Conservation (phyloP, 371 early-diverging fungal species). For the Basidiobolus meristosporus region DNA sequence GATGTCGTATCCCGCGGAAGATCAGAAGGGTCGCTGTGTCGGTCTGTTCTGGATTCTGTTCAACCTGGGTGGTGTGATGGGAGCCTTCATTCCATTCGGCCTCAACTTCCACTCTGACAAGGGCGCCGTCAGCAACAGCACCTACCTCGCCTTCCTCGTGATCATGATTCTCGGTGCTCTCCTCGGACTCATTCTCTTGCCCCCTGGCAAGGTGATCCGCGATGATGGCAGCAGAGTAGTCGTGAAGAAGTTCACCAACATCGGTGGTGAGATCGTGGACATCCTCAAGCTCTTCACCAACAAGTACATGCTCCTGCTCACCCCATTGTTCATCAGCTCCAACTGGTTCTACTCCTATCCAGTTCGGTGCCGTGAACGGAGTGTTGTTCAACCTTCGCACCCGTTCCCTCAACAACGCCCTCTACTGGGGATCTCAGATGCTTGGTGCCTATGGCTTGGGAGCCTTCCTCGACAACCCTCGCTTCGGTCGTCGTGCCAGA, state of each 20-base stretch:
- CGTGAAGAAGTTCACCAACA: conserved; percentile 20
- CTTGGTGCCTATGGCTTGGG: conserved; percentile 28
- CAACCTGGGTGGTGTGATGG: conserved; percentile 45
- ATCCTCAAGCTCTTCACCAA: conserved; percentile 42
- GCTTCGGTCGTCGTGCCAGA: conserved; percentile 20
- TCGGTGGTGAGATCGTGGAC: conserved; percentile 27
- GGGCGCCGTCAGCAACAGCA: conserved; percentile 11
- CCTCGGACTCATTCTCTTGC: conserved; percentile 27
- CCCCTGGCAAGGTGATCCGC: conserved; percentile 31
- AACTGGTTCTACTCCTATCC: conserved; percentile 65
- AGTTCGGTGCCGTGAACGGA: conserved; percentile 27
- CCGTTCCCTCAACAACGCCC: conserved; percentile 37
- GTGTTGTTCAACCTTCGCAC: conserved; percentile 33
- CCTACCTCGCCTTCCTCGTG: conserved; percentile 42
- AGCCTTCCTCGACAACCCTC: conserved; percentile 23
- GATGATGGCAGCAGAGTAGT: conserved; percentile 36
- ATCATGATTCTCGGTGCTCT: conserved; percentile 38
- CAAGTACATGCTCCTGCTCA: conserved; percentile 31
- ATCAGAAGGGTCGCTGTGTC: conserved; percentile 60
- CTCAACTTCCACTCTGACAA: conserved; percentile 30
- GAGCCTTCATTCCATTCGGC: conserved; percentile 43
- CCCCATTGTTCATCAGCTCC: conserved; percentile 49
- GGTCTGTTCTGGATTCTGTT: conserved; percentile 69
- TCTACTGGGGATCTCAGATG: conserved; percentile 56
- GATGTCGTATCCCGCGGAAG: too few relatives aligned